Evolutionary conservation across 257 asterid species (phyloP), one percentile per base, ranked within the genome.

Genomic region (Verbena officinalis): DNA sequence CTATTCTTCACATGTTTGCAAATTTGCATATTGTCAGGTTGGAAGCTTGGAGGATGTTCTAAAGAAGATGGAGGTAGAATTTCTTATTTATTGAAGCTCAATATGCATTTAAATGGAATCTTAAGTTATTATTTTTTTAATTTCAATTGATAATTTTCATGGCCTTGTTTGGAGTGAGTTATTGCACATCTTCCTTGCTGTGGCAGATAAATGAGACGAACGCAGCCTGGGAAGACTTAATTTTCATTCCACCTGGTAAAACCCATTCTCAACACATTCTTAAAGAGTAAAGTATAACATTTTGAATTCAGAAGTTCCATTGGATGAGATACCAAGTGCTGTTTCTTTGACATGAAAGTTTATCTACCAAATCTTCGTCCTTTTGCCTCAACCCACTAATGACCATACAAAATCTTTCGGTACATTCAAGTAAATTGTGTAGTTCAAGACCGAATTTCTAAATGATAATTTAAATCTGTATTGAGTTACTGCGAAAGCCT

Each of bases 41-140:
- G 97, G 97, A 59, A 93, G 94, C 75, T 78, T 93, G 77, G 99
- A 93, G 80, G 96, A 90, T 60, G 97, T 93, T 58, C 86, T 93
- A 50, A 90, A 76, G 79, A 93, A 86, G 79, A 93, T 93, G 95
- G 96, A 88, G 95, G 99, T 93, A 69, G 44, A 27, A 23, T 34
- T 21, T 27, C 40, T 48, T 7, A 31, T 64, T 20, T 22, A 3
- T 52, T 51, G 9, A 27, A 40, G 27, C 54, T 40, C 21, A 38
- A 14, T 50, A 22, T 7, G 34, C 22, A 22, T 23, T 10, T 3
- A 16, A 4, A 45, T 38, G 33, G 20, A 48, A 22, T 20, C 15
- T 34, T 50, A 15, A 50, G 72, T 67, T 56, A 3, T n/a, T n/a
- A n/a, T n/a, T n/a, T n/a, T n/a, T n/a, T n/a, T n/a, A n/a, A n/a